Base-by-base conservation (phyloP, 2,329 filamentous ascomycete species). In the Apiospora pterosperma region DNA sequence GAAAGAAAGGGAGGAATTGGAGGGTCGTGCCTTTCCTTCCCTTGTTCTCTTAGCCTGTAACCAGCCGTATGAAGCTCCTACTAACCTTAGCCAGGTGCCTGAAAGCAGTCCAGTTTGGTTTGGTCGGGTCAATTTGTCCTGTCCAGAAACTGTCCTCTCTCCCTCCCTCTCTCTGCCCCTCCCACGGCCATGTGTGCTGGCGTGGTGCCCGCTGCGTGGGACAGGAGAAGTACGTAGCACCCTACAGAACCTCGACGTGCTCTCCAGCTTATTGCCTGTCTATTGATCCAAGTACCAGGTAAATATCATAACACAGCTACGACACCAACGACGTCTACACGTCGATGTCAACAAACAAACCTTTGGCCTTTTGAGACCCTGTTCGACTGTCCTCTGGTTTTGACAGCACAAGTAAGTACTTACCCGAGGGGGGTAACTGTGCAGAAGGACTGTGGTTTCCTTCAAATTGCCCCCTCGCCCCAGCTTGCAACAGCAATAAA, bases 141-240 rank as follows among this genome's bases (percentile, higher is more conserved):
- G 14, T 12, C 6, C 38, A 38, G 36, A 38, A 39, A 12, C 38
- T 39, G 38, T 12, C n/a, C n/a, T n/a, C n/a, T n/a, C n/a, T n/a
- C n/a, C n/a, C n/a, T n/a, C n/a, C n/a, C n/a, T n/a, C n/a, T n/a
- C n/a, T n/a, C n/a, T n/a, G n/a, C n/a, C n/a, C n/a, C n/a, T n/a
- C n/a, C n/a, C n/a, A n/a, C n/a, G n/a, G n/a, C n/a, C n/a, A n/a
- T n/a, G 48, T 55, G 48, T 55, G 48, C 34, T 55, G 48, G 48
- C 48, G 48, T 34, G 48, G 48, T 55, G 48, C 12, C 48, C 48
- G 48, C 48, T 58, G 63, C 59, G 59, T 61, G 59, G 59, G 59
- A 61, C 59, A 39, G 59, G 23, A 55, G 59, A 61, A 61, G 36
- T 61, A 61, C 59, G 36, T 61, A 31, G 59, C 34, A 31, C 59